Conservation (phyloP, 2,329 filamentous ascomycete species). For the Corinectria fuckeliana region DNA sequence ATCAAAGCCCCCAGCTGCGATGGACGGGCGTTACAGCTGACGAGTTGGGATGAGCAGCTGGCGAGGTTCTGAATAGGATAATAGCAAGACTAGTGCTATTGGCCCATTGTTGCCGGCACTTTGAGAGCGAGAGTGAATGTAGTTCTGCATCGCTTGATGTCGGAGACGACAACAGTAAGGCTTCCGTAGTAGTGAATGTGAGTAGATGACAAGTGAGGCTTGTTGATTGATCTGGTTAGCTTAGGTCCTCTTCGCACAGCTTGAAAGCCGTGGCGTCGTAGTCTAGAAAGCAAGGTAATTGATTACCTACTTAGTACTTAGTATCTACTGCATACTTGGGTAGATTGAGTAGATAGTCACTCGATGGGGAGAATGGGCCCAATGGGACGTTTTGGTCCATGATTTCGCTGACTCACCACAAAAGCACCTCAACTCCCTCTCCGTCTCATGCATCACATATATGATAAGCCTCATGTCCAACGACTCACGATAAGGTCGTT, state of each 20-base stretch:
- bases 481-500: too few relatives aligned
- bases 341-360: too few relatives aligned
- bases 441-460: neutral
- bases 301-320: too few relatives aligned
- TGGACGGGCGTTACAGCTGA: neutral
- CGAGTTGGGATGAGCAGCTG: neutral
- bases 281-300: too few relatives aligned
- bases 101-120: neutral
- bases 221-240: neutral
- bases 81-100: neutral
- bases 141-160: neutral
- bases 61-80: neutral
- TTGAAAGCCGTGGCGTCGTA: neutral
- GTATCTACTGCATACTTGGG: too few relatives aligned
- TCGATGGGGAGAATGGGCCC: too few relatives aligned
- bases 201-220: too few relatives aligned
- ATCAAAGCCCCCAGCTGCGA: neutral
- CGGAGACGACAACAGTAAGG: neutral
- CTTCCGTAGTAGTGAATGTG: too few relatives aligned
- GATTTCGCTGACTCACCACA: slow-evolving; percentile 38
- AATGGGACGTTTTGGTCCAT: too few relatives aligned
- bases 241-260: neutral
- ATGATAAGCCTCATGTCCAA: neutral
- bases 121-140: neutral
- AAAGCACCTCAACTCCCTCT: neutral